Percentiles rank a stretch among this genome's conserved stretches.
Conservation (phyloP, 352 stramenopile genomes). For the Lagenidium sp. region DNA sequence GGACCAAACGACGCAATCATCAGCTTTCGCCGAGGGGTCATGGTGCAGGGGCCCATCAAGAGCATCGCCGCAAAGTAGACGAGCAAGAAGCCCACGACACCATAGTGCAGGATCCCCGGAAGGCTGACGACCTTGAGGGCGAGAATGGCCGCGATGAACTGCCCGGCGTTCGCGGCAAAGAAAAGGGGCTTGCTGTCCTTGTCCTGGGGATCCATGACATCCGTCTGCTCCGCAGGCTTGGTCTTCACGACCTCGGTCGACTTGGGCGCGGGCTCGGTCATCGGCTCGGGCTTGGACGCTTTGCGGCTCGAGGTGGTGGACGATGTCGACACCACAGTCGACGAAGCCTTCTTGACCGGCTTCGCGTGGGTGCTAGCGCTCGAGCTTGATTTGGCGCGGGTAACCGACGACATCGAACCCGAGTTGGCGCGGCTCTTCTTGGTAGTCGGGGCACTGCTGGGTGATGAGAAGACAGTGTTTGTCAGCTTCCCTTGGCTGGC, state of each 20-base stretch:
- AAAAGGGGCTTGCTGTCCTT: slow-evolving; percentile 25
- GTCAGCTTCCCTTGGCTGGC: slow-evolving; percentile 23
- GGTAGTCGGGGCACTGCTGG: slow-evolving; percentile 2
- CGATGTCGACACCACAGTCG: not conserved
- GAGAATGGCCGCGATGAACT: slow-evolving; percentile 41
- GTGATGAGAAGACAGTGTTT: slow-evolving; percentile 32
- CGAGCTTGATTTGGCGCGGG: too few species aligned
- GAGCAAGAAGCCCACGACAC: slow-evolving; percentile 27
- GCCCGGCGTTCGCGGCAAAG: slow-evolving; percentile 30
- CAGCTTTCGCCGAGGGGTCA: slow-evolving; percentile 53
- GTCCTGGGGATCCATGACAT: slow-evolving; percentile 6
- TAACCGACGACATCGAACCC: too few species aligned
- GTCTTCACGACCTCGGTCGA: too few species aligned
- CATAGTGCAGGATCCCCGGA: slow-evolving; percentile 31
- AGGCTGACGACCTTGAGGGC: slow-evolving; percentile 35
- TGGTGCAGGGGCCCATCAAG: slow-evolving; percentile 43
- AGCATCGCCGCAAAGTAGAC: slow-evolving; percentile 46
- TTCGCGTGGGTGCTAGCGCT: too few species aligned
- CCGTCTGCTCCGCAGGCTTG: not conserved
- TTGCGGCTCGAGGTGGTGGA: not conserved
- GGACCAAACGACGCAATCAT: slow-evolving; percentile 58
- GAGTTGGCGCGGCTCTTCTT: too few species aligned
- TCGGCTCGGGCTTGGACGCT: not conserved
- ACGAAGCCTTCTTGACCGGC: not conserved
- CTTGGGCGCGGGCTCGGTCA: not conserved